Conservation (phyloP, 2,329 filamentous ascomycete genomes). For the Neocucurbitaria cava region DNA sequence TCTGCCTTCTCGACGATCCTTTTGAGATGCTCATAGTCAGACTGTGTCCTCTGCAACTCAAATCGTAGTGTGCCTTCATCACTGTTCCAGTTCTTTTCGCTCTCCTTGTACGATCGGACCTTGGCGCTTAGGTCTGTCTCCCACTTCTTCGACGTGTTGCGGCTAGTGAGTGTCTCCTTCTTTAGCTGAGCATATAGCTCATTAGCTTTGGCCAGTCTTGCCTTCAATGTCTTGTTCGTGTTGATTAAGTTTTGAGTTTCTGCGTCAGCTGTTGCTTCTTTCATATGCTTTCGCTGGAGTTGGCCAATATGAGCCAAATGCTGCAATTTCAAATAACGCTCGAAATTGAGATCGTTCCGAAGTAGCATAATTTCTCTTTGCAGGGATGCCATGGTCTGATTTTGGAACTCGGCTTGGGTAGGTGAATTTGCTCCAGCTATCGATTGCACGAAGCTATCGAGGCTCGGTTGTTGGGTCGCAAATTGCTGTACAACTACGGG, state of each 20-base stretch:
- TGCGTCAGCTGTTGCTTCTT: constrained; percentile 78
- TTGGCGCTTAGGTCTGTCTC: constrained; percentile 74
- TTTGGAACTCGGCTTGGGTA: constrained; percentile 39
- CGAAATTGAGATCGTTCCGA: constrained; percentile 82
- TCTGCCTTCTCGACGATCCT: constrained; percentile 73
- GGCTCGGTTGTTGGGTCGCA: constrained; percentile 35
- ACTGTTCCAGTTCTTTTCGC: constrained; percentile 69
- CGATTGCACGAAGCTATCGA: constrained; percentile 44
- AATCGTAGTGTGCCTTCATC: constrained; percentile 65
- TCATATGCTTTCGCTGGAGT: constrained; percentile 75
- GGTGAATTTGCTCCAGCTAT: constrained; percentile 31
- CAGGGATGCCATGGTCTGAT: constrained; percentile 57
- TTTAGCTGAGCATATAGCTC: constrained; percentile 72
- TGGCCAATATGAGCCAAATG: constrained; percentile 83
- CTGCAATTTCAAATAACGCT: constrained; percentile 82
- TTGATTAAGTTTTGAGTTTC: constrained; percentile 83
- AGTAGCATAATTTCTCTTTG: constrained; percentile 78
- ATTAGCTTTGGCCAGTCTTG: constrained; percentile 75
- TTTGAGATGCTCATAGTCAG: constrained; percentile 70
- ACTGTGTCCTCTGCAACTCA: constrained; percentile 64
- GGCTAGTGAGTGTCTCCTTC: constrained; percentile 74
- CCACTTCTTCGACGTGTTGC: constrained; percentile 78
- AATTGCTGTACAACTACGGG: constrained; percentile 27
- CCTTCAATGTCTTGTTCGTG: constrained; percentile 75
- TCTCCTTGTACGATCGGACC: constrained; percentile 70